Conservation (phyloP, 495 filamentous ascomycete species). For the Podospora didyma region DNA sequence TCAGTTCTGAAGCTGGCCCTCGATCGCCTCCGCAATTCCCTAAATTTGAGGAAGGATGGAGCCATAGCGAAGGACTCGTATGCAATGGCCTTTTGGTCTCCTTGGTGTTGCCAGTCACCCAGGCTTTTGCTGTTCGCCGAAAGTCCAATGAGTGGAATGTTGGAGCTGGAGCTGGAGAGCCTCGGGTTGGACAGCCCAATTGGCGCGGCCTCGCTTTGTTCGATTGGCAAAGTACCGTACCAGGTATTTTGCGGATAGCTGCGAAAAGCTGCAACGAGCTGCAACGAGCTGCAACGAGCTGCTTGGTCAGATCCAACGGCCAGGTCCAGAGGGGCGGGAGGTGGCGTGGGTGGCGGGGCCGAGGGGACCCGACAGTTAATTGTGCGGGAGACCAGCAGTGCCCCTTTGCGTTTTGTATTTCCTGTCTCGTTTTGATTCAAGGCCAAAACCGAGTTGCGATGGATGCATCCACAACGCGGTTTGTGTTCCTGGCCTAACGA, state of each 20-base stretch:
- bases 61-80: constrained; percentile 34
- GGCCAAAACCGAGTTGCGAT: background rate
- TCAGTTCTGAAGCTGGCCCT: constrained; percentile 60
- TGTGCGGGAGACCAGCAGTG: background rate
- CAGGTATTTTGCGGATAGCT: background rate
- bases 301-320: background rate
- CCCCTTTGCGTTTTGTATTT: background rate
- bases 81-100: background rate
- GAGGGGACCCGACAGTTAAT: background rate
- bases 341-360: background rate
- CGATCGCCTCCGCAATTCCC: constrained; percentile 70
- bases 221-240: background rate
- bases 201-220: too few relatives aligned
- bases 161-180: background rate
- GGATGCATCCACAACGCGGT: constrained; percentile 1
- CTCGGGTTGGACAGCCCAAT: background rate
- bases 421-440: background rate
- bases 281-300: too few relatives aligned
- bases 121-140: background rate
- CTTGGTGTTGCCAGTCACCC: background rate
- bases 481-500: background rate
- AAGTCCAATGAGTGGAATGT: background rate
- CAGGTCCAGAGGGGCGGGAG: background rate
- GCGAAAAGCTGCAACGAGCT: background rate
- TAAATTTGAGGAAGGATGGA: constrained; percentile 64